These are phyloP conservation scores for Ophiocordyceps camponoti-rufipedis DNA, from an alignment of 2,329 filamentous ascomycete species.

Conservation along the genomic window DNA sequence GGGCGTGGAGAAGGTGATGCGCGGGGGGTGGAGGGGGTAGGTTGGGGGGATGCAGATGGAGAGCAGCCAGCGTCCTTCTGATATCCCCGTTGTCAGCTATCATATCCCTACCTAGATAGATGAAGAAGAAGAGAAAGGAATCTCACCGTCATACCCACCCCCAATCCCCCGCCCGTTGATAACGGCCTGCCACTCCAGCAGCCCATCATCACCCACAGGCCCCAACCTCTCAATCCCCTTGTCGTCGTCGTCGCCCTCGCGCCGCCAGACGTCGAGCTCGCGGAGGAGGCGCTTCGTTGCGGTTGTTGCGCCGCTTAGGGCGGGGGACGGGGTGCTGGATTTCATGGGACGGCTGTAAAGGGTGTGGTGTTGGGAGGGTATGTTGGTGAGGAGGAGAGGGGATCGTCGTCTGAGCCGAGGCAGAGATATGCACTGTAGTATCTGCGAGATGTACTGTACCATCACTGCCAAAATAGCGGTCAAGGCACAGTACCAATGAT, in stretches of 20 bases:
- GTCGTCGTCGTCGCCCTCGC: constrained; percentile 27
- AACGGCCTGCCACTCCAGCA: constrained; percentile 40
- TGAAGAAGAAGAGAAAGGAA: constrained; percentile 6
- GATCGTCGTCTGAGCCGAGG: too few relatives aligned
- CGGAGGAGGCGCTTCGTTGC: constrained; percentile 39
- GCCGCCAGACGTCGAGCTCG: constrained; percentile 35
- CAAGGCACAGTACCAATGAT: too few relatives aligned
- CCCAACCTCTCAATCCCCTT: constrained; percentile 40
- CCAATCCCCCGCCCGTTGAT: constrained; percentile 39
- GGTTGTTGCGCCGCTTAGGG: constrained; percentile 11
- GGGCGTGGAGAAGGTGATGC: constrained; percentile 63
- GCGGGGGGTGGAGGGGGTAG: constrained; percentile 67
- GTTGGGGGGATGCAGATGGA: constrained; percentile 53
- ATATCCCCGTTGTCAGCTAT: background rate
- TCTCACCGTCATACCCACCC: constrained; percentile 34
- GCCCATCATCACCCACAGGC: constrained; percentile 31
- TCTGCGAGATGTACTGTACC: too few relatives aligned
- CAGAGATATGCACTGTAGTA: too few relatives aligned
- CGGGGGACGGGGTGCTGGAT: background rate
- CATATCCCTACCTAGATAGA: too few relatives aligned
- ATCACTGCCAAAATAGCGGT: too few relatives aligned
- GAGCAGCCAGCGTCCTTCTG: constrained; percentile 67
- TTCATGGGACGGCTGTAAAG: too few relatives aligned
- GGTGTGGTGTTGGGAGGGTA: too few relatives aligned
- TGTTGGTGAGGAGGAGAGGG: too few relatives aligned